Evolutionary conservation across 108 stramenopile genomes (phyloP).

Genomic region (Licmophora abbreviata): DNA sequence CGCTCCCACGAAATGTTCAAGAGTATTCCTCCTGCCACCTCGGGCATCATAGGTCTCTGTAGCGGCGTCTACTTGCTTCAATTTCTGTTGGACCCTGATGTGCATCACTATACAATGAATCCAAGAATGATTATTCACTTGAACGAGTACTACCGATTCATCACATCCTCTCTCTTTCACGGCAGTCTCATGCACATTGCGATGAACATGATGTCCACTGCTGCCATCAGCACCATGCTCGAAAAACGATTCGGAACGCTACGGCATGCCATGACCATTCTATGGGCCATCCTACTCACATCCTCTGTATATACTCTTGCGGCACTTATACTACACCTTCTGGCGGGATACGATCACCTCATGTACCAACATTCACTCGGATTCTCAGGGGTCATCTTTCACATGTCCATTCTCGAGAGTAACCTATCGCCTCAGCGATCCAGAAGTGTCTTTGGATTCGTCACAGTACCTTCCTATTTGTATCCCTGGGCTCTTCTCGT

Average conservation of each 20-base stretch:
- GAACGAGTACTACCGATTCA: constrained; percentile 61
- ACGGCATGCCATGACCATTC: constrained; percentile 28
- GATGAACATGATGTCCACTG: constrained; percentile 84
- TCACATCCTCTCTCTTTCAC: constrained; percentile 76
- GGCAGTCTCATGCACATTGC: constrained; percentile 81
- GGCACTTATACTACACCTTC: constrained; percentile 26
- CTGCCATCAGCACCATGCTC: constrained; percentile 46
- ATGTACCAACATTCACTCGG: constrained; percentile 68
- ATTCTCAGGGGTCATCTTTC: constrained; percentile 80
- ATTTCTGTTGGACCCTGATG: constrained; percentile 26
- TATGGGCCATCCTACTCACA: constrained; percentile 54
- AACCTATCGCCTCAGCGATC: constrained; percentile 25
- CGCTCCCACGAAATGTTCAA: constrained; percentile 6
- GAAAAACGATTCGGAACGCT: constrained; percentile 72
- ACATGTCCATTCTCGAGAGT: constrained; percentile 69
- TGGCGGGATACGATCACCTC: constrained; percentile 35
- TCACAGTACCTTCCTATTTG: constrained; percentile 49
- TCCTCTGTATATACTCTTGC: constrained; percentile 42
- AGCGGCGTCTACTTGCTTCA: constrained; percentile 28
- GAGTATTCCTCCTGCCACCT: constrained; percentile 40
- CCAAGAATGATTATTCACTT: constrained; percentile 47
- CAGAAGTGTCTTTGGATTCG: constrained; percentile 62
- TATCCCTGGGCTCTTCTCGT: constrained; percentile 79
- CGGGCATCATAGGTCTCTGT: constrained; percentile 32
- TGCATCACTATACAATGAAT: constrained; percentile 57